A percentile compares a stretch with the other conserved stretches of the same genome.
These are phyloP conservation scores for Graphiopsis chlorocephala DNA, from an alignment of 2,329 filamentous ascomycete species.

Conservation along the genomic window DNA sequence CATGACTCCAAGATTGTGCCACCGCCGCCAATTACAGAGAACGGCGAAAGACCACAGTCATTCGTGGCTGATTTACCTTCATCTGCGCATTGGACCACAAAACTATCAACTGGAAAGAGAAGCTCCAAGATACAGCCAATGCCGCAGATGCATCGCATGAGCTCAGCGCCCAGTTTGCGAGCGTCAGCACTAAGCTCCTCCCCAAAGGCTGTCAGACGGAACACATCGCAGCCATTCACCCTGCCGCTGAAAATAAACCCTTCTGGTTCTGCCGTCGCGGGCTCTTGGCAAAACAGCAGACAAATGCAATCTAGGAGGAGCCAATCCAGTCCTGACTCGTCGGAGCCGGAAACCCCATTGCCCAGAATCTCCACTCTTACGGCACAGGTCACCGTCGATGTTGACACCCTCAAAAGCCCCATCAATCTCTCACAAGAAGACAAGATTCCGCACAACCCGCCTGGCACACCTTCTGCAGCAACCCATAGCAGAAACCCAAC, in stretches of 20 bases:
- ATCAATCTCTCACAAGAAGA: not conserved
- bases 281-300: constrained; percentile 11
- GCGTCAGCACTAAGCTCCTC: not conserved
- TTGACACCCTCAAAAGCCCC: not conserved
- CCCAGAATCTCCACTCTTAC: constrained; percentile 23
- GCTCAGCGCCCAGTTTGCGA: constrained; percentile 10
- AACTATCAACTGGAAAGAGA: constrained; percentile 13
- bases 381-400: constrained; percentile 20
- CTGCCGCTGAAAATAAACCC: constrained; percentile 36
- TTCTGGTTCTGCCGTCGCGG: constrained; percentile 6
- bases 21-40: constrained; percentile 10
- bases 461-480: not conserved
- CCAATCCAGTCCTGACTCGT: not conserved
- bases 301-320: not conserved
- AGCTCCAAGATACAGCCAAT: constrained; percentile 19
- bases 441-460: constrained; percentile 7
- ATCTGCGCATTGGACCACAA: constrained; percentile 20
- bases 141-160: constrained; percentile 13
- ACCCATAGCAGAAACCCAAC: not conserved
- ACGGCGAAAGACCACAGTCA: constrained; percentile 25
- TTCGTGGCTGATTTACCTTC: constrained; percentile 29
- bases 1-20: constrained; percentile 23
- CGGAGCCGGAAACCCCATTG: not conserved
- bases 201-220: constrained; percentile 11
- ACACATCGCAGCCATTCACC: constrained; percentile 27